Conservation (phyloP, 2,329 filamentous ascomycete species). For the Ascochyta rabiei region DNA sequence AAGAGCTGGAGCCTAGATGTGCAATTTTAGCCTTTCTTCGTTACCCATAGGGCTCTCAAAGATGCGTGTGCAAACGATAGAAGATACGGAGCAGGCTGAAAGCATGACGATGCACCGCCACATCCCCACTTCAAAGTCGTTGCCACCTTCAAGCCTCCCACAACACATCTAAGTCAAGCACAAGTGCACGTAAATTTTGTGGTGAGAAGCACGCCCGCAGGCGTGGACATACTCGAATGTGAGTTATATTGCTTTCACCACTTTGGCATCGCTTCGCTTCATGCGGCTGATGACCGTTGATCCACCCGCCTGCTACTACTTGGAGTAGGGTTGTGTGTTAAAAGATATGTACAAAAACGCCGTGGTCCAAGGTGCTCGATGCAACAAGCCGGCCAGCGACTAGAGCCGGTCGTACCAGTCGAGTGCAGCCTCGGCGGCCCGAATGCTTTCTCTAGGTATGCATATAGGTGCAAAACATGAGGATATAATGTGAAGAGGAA, state of each 20-base stretch:
- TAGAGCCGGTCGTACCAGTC: neutral
- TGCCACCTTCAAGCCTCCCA: too few relatives aligned
- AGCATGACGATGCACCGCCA: too few relatives aligned
- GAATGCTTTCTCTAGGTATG: slow-evolving; percentile 2
- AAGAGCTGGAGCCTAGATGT: too few relatives aligned
- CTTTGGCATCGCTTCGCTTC: neutral
- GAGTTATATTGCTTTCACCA: slow-evolving; percentile 6
- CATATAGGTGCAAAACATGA: slow-evolving; percentile 13
- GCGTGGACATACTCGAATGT: slow-evolving; percentile 2
- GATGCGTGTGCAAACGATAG: too few relatives aligned
- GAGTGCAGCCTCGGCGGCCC: neutral
- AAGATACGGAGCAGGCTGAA: too few relatives aligned
- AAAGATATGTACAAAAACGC: slow-evolving; percentile 13
- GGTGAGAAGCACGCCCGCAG: slow-evolving; percentile 2
- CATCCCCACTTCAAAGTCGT: too few relatives aligned
- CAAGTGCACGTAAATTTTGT: neutral
- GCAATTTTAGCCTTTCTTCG: too few relatives aligned
- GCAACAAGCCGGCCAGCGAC: slow-evolving; percentile 2
- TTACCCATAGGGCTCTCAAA: too few relatives aligned
- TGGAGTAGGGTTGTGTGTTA: slow-evolving; percentile 3
- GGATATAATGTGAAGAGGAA: slow-evolving; percentile 25
- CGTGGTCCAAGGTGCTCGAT: neutral
- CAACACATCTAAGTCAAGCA: too few relatives aligned
- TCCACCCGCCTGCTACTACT: slow-evolving; percentile 1
- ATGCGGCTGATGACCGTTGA: neutral